Conservation (phyloP, 139 green algal genomes). For the Chlorella vulgaris region DNA sequence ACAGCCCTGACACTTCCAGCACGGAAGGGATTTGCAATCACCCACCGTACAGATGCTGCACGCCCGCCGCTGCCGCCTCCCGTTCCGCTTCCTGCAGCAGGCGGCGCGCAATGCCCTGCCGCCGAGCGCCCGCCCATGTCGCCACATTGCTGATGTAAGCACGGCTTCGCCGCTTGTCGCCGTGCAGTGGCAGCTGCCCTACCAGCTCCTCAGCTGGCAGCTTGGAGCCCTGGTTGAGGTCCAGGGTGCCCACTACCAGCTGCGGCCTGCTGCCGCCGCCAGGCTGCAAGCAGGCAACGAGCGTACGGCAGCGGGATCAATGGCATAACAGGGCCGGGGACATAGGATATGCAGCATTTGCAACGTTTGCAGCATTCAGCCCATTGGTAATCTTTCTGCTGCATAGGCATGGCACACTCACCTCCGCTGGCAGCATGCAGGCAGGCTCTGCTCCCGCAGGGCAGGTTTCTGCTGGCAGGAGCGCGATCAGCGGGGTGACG, state of each 20-base stretch:
- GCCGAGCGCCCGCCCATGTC: conserved; percentile 51
- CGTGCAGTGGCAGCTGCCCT: conserved; percentile 43
- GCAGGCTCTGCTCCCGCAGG: conserved; percentile 51
- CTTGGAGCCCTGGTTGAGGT: conserved; percentile 72
- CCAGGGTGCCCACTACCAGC: conserved; percentile 72
- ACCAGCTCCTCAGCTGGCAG: conserved; percentile 81
- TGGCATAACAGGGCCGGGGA: too few relatives aligned
- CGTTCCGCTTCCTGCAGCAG: conserved; percentile 10
- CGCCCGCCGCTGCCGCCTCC: conserved; percentile 31
- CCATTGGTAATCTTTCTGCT: too few relatives aligned
- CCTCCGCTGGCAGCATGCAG: conserved; percentile 65
- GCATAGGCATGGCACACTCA: too few relatives aligned
- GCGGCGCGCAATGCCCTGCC: conserved; percentile 37
- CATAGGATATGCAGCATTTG: too few relatives aligned
- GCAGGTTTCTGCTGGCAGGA: conserved; percentile 31
- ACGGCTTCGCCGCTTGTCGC: conserved; percentile 15
- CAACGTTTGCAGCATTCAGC: too few relatives aligned
- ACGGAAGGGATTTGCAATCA: too few relatives aligned
- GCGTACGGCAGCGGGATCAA: background rate
- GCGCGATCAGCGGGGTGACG: conserved; percentile 61
- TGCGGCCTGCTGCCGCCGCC: background rate
- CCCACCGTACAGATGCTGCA: conserved; percentile 64
- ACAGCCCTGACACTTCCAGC: too few relatives aligned
- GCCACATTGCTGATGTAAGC: conserved; percentile 88
- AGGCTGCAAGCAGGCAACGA: background rate